Conservation (phyloP, 108 stramenopile genomes). For the Stephanodiscus minutulus region DNA sequence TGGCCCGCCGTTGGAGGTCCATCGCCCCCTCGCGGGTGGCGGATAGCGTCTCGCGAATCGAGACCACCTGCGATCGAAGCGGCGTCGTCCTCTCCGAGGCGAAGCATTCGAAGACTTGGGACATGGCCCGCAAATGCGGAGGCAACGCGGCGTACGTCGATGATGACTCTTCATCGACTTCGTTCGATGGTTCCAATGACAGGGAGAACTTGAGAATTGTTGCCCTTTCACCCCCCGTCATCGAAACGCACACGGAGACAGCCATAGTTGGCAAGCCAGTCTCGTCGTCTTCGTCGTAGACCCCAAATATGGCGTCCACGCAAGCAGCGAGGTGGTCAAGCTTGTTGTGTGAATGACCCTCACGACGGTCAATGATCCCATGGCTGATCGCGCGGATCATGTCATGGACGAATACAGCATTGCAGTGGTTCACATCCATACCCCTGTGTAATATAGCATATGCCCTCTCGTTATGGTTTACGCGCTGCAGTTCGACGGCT, state of each 20-base stretch:
- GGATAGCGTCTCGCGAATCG: constrained; percentile 22
- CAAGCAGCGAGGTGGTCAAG: constrained; percentile 29
- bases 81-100: constrained; percentile 16
- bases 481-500: constrained; percentile 19
- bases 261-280: background rate
- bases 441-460: constrained; percentile 35
- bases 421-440: constrained; percentile 37
- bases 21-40: constrained; percentile 32
- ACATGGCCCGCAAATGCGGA: constrained; percentile 33
- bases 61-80: constrained; percentile 27
- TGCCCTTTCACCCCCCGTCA: constrained; percentile 2
- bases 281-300: background rate
- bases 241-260: constrained; percentile 24
- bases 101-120: constrained; percentile 27
- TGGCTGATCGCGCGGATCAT: constrained; percentile 33
- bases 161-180: constrained; percentile 1
- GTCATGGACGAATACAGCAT: constrained; percentile 28
- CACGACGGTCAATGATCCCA: constrained; percentile 21
- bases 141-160: constrained; percentile 10
- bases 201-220: constrained; percentile 13
- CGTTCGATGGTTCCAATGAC: constrained; percentile 9
- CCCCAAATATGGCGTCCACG: constrained; percentile 26
- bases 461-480: constrained; percentile 19
- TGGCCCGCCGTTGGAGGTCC: constrained; percentile 34
- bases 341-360: constrained; percentile 11